phyloP scores from a whole-genome alignment of 495 filamentous ascomycete genomes.

The Lepraria neglecta region DNA sequence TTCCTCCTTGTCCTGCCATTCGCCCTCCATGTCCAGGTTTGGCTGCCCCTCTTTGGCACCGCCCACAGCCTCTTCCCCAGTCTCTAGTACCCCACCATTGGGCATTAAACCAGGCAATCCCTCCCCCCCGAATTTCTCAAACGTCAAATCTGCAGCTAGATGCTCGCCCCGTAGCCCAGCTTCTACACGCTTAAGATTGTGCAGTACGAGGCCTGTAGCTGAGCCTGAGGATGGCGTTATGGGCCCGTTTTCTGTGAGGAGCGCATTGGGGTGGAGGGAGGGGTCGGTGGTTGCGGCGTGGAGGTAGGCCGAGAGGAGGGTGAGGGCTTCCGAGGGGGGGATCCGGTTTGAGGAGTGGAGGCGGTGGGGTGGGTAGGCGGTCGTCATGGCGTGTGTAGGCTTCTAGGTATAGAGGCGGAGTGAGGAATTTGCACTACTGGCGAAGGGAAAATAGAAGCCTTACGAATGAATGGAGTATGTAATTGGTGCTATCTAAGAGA shows the following conservation, averaged over 20 bases:
- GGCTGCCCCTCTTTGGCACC: constrained; percentile 18
- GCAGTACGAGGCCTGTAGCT: constrained; percentile 51
- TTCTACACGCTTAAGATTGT: constrained; percentile 61
- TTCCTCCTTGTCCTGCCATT: constrained; percentile 48
- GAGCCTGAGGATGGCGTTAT: constrained; percentile 48
- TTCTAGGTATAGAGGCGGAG: neutral
- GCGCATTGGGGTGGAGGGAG: constrained; percentile 61
- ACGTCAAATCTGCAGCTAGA: constrained; percentile 44
- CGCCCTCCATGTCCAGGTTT: constrained; percentile 31
- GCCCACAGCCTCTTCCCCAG: neutral
- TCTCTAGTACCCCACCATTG: constrained; percentile 4
- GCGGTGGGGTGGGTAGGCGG: constrained; percentile 42
- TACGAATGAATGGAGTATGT: neutral
- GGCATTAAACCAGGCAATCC: constrained; percentile 23
- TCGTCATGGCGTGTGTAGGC: neutral
- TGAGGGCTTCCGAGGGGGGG: constrained; percentile 47
- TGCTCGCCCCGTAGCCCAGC: constrained; percentile 56
- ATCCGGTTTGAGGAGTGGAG: constrained; percentile 44
- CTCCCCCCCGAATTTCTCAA: constrained; percentile 33
- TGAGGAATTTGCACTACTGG: too few species aligned
- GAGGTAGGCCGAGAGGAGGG: constrained; percentile 55
- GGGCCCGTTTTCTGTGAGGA: constrained; percentile 55
- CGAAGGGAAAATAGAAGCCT: neutral
- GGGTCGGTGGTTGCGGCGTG: constrained; percentile 46
- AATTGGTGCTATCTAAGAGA: neutral